Conservation (phyloP, 2,329 filamentous ascomycete species). For the Truncatella angustata region DNA sequence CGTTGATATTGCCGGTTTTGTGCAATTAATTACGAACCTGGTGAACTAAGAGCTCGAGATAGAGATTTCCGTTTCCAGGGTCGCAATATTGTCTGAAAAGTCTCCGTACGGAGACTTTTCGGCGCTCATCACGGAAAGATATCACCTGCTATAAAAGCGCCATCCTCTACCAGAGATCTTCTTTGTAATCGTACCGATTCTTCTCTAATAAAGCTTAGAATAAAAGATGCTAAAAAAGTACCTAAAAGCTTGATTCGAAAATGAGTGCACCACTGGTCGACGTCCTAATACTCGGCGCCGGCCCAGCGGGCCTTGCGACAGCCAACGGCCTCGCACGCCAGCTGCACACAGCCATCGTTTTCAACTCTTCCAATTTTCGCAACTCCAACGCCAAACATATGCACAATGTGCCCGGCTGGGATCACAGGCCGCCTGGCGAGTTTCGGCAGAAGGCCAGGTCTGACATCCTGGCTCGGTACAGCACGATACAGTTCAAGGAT, state of each 20-base stretch:
- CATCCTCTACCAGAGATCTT: neutral
- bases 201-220: neutral
- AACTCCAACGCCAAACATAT: slow-evolving; percentile 5
- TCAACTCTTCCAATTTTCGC: slow-evolving; percentile 8
- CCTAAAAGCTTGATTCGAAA: neutral
- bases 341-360: slow-evolving; percentile 3
- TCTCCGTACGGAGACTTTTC: slow-evolving; percentile 4
- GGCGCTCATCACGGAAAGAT: neutral
- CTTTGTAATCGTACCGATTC: neutral
- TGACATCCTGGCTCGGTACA: slow-evolving; percentile 5
- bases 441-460: neutral
- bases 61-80: neutral
- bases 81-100: neutral
- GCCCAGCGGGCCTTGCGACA: slow-evolving; percentile 8
- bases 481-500: neutral
- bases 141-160: neutral
- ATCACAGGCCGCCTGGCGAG: slow-evolving; percentile 6
- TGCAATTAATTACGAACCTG: too few species aligned
- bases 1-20: too few species aligned
- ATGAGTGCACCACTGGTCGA: neutral
- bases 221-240: neutral
- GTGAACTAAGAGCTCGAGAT: too few species aligned
- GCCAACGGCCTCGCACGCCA: slow-evolving; percentile 8
- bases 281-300: slow-evolving; percentile 11
- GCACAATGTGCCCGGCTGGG: slow-evolving; percentile 11